These are phyloP conservation scores for Trametes versicolor DNA, from an alignment of 1,284 basidiomycete genomes.

Conservation along the genomic window DNA sequence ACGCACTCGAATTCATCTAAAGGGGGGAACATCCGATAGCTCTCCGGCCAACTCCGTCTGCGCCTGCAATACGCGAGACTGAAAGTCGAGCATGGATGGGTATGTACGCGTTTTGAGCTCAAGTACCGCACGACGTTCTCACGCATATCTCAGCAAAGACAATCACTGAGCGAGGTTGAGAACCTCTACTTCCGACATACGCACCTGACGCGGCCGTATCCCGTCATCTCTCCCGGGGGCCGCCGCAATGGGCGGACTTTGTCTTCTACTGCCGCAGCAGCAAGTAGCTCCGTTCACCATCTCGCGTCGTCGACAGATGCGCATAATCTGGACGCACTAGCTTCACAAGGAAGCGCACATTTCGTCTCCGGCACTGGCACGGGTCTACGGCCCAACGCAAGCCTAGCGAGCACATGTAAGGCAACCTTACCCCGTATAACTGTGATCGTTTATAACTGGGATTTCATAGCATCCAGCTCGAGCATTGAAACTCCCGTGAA, in stretches of 20 bases:
- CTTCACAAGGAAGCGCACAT: not conserved
- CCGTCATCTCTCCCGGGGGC: slow-evolving; percentile 33
- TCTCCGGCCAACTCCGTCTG: slow-evolving; percentile 78
- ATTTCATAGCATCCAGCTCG: slow-evolving; percentile 16
- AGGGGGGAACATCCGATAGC: slow-evolving; percentile 48
- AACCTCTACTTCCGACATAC: slow-evolving; percentile 81
- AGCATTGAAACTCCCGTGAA: slow-evolving; percentile 22
- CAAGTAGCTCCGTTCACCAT: slow-evolving; percentile 9
- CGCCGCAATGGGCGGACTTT: slow-evolving; percentile 27
- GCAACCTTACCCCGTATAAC: not conserved
- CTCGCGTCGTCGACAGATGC: not conserved
- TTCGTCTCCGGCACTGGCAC: not conserved
- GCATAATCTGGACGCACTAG: not conserved
- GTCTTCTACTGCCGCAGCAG: slow-evolving; percentile 10
- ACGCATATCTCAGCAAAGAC: slow-evolving; percentile 63
- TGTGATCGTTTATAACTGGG: not conserved
- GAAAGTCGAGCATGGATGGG: slow-evolving; percentile 86
- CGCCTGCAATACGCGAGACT: slow-evolving; percentile 79
- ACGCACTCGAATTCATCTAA: not conserved
- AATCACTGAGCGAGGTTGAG: slow-evolving; percentile 80
- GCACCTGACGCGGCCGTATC: slow-evolving; percentile 47
- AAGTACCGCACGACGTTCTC: not conserved
- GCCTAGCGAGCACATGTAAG: slow-evolving; percentile 20
- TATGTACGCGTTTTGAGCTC: slow-evolving; percentile 44
- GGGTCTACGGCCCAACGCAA: not conserved